These are phyloP conservation scores for Penicillium olsonii DNA, from an alignment of 2,329 filamentous ascomycete species.

Conservation along the genomic window DNA sequence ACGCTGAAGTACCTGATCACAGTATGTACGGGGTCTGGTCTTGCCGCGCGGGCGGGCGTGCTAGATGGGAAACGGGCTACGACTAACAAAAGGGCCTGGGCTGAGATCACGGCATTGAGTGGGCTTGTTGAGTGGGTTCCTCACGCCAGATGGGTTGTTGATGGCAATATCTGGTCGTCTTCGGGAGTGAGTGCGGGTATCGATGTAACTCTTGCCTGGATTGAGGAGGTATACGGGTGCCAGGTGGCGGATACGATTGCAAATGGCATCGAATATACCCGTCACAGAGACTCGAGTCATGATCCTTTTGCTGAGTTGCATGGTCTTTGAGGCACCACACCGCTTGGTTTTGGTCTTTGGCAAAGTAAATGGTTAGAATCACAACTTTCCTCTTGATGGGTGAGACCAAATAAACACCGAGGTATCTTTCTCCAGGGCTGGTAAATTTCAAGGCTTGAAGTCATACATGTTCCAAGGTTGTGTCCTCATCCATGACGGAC, in stretches of 20 bases:
- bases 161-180: slow-evolving; percentile 68
- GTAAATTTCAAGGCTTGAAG: too few species aligned
- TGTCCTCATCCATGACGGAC: too few species aligned
- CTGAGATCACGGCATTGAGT: slow-evolving; percentile 49
- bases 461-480: too few species aligned
- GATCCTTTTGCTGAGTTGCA: slow-evolving; percentile 58
- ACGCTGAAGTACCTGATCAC: slow-evolving; percentile 60
- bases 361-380: too few species aligned
- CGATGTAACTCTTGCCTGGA: slow-evolving; percentile 61
- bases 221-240: slow-evolving; percentile 56
- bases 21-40: slow-evolving; percentile 65
- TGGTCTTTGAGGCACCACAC: slow-evolving; percentile 16
- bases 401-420: too few species aligned
- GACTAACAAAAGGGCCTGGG: slow-evolving; percentile 65
- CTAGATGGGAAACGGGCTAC: slow-evolving; percentile 64
- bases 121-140: slow-evolving; percentile 61
- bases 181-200: slow-evolving; percentile 66
- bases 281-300: slow-evolving; percentile 50
- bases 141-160: slow-evolving; percentile 64
- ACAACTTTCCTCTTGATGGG: too few species aligned
- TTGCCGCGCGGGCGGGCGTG: slow-evolving; percentile 61
- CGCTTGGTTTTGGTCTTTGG: too few species aligned
- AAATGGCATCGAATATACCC: slow-evolving; percentile 59
- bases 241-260: slow-evolving; percentile 53
- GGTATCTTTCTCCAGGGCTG: too few species aligned